Conservation (phyloP, 75 land plant genomes). For the Selaginella moellendorffii region DNA sequence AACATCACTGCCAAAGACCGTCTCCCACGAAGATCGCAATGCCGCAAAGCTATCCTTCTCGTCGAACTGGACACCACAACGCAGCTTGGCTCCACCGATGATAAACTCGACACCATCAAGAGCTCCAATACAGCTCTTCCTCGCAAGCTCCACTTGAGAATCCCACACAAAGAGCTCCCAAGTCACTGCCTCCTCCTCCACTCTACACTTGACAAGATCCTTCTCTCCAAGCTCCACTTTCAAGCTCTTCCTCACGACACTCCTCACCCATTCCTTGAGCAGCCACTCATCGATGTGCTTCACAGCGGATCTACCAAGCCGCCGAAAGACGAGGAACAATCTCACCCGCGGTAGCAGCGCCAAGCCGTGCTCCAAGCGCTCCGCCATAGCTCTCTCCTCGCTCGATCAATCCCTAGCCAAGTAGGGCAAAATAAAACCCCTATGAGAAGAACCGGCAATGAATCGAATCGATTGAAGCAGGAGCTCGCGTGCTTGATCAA, state of each 20-base stretch:
- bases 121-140: slow-evolving; percentile 26
- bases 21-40: slow-evolving; percentile 45
- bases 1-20: background rate
- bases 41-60: slow-evolving; percentile 36
- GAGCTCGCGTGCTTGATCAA: no score
- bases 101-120: slow-evolving; percentile 65
- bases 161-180: slow-evolving; percentile 55
- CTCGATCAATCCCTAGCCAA: no score
- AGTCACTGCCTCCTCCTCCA: slow-evolving; percentile 46
- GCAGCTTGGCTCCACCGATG: slow-evolving; percentile 46
- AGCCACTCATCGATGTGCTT: slow-evolving; percentile 80
- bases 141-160: slow-evolving; percentile 35
- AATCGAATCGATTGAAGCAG: no score
- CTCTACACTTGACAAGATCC: slow-evolving; percentile 32
- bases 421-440: no score
- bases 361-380: background rate
- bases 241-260: slow-evolving; percentile 36
- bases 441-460: no score
- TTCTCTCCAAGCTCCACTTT: slow-evolving; percentile 36
- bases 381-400: background rate
- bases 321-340: background rate
- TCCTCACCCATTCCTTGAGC: slow-evolving; percentile 42
- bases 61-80: slow-evolving; percentile 32
- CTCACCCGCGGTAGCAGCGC: background rate
- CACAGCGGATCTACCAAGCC: background rate